Percentiles rank a stretch among this genome's conserved stretches.
phyloP scores from a whole-genome alignment of 1,284 basidiomycete species.

The Cutaneotrichosporon cavernicola region DNA sequence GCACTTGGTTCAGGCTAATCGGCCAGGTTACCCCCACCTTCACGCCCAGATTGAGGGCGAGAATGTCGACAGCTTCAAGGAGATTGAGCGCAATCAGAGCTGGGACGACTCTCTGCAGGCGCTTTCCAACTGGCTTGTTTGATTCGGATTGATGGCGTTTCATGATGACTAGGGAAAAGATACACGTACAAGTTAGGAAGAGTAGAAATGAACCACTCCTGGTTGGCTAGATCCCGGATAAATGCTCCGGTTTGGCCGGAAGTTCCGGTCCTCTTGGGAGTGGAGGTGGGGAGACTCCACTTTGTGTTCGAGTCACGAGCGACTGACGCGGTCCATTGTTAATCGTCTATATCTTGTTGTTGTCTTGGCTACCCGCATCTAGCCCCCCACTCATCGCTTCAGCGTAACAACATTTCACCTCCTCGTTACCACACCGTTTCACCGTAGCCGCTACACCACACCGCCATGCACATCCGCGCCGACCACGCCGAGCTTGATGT shows the following conservation, averaged over 20 bases:
- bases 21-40: conserved; percentile 40
- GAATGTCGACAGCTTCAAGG: conserved; percentile 54
- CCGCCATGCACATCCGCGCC: conserved; percentile 54
- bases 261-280: not conserved
- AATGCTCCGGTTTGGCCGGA: not conserved
- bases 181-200: not conserved
- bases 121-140: conserved; percentile 21
- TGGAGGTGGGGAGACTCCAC: not conserved
- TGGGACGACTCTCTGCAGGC: conserved; percentile 52
- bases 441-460: conserved; percentile 8
- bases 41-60: conserved; percentile 60
- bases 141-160: not conserved
- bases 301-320: not conserved
- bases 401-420: not conserved
- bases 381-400: no score
- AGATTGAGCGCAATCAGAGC: conserved; percentile 34
- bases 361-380: no score
- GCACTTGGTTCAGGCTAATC: not conserved
- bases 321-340: not conserved
- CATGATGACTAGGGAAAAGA: not conserved
- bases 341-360: not conserved
- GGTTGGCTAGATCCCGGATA: not conserved
- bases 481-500: conserved; percentile 54
- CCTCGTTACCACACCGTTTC: not conserved
- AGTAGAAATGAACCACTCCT: not conserved